Evolutionary conservation across 768 basidiomycete genomes (phyloP), one percentile per base, ranked within the genome.

Genomic region (Mycena alexandri): DNA sequence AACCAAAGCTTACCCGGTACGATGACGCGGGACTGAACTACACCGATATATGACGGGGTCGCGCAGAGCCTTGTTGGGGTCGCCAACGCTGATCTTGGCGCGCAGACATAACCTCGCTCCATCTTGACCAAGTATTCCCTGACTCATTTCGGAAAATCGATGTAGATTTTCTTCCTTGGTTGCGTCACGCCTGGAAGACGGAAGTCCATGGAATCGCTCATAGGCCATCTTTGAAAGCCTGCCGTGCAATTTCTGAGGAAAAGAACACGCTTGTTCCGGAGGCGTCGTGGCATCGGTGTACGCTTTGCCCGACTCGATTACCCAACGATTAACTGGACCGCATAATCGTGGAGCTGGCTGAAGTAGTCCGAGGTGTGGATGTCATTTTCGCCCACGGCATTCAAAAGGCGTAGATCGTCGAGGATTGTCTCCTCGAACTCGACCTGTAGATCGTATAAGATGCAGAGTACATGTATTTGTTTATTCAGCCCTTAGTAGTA

Each of bases 291-390:
- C 46, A 25, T 92, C 91, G 11, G 98, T 99, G 75, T 98, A 99
- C 1, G 95, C 96, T 63, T 96, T 93, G 19, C 95, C 96, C 1
- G 82, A 79, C 79, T 92, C 90, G 79, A 99, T n/a, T n/a, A n/a
- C n/a, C n/a, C n/a, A n/a, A n/a, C n/a, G n/a, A n/a, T 96, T 52
- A 96, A 79, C 74, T 93, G 85, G 74, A 97, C 78, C 16, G 91
- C 94, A 71, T 90, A 86, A 42, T 93, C 86, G 79, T 95, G 93
- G 58, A 96, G 86, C 71, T 89, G 86, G 74, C 96, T 93, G 78
- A 99, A 99, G 81, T 96, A 91, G 79, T 99, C 96, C 14, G 96
- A 98, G 2, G 97, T 98, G 78, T 99, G 97, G 19, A 93, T 90
- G 61, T 95, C 82, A 14, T 81, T 77, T 77, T 99, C 97, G 46